phyloP scores from a whole-genome alignment of 805 yeast species.

The Teunomyces funiuensis region DNA sequence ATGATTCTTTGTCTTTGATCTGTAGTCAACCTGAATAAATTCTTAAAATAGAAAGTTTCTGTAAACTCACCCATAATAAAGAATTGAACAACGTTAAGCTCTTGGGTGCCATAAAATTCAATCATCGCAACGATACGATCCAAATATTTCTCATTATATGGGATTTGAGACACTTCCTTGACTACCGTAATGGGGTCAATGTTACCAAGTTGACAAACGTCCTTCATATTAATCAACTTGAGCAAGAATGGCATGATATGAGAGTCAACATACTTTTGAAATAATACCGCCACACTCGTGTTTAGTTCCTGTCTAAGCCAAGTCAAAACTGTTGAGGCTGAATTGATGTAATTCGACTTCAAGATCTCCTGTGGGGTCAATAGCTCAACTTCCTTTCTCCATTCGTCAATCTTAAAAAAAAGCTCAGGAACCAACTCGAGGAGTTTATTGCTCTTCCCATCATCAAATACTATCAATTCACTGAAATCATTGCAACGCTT shows the following conservation, averaged over 20 bases:
- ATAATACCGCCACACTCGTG: slow-evolving; percentile 52
- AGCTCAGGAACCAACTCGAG: slow-evolving; percentile 38
- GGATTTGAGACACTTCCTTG: slow-evolving; percentile 45
- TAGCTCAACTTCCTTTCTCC: slow-evolving; percentile 35
- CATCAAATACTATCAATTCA: slow-evolving; percentile 34
- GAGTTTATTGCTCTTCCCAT: slow-evolving; percentile 24
- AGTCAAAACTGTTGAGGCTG: slow-evolving; percentile 62
- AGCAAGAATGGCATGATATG: slow-evolving; percentile 70
- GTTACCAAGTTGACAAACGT: slow-evolving; percentile 71
- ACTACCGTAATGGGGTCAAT: slow-evolving; percentile 52
- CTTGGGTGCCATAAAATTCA: slow-evolving; percentile 31
- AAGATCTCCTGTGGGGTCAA: slow-evolving; percentile 55
- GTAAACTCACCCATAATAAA: slow-evolving; percentile 65
- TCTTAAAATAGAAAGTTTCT: slow-evolving; percentile 69
- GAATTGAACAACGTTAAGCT: slow-evolving; percentile 48
- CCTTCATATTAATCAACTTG: slow-evolving; percentile 64
- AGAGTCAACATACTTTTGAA: slow-evolving; percentile 49
- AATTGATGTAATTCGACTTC: slow-evolving; percentile 59
- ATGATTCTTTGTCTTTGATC: slow-evolving; percentile 52
- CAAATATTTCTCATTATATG: slow-evolving; percentile 22
- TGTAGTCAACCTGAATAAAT: slow-evolving; percentile 52
- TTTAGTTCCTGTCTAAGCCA: slow-evolving; percentile 57
- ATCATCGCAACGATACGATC: slow-evolving; percentile 38
- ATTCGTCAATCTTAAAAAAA: slow-evolving; percentile 45
- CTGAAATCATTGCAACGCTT: slow-evolving; percentile 29